A percentile compares a stretch with the other conserved stretches of the same genome.
phyloP scores from a whole-genome alignment of 441 rosid species.

The Adansonia rubrostipa region DNA sequence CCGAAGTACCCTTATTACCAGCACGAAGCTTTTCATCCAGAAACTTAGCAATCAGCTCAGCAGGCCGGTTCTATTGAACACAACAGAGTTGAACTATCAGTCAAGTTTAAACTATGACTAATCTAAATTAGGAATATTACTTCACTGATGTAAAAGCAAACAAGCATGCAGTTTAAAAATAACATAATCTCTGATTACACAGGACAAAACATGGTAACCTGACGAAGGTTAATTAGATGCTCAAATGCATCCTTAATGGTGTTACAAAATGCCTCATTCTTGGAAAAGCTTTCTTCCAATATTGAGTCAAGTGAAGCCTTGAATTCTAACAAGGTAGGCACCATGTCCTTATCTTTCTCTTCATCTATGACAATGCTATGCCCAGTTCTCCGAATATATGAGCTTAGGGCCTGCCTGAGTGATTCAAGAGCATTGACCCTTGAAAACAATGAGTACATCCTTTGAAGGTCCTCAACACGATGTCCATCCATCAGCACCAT shows the following conservation, averaged over 20 bases:
- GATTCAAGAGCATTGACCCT: constrained; percentile 90
- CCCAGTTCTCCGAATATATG: constrained; percentile 83
- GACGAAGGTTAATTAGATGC: constrained; percentile 94
- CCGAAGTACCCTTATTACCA: constrained; percentile 98
- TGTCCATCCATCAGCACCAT: constrained; percentile 91
- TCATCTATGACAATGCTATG: constrained; percentile 91
- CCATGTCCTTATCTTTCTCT: constrained; percentile 99
- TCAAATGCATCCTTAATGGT: constrained; percentile 96
- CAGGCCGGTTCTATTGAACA: constrained; percentile 82
- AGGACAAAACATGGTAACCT: constrained; percentile 51
- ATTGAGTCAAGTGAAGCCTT: constrained; percentile 85
- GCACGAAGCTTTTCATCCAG: constrained; percentile 99
- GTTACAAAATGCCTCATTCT: constrained; percentile 87
- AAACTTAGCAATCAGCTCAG: constrained; percentile 97
- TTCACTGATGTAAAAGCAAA: not conserved
- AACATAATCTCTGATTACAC: constrained; percentile 10
- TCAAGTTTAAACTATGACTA: not conserved
- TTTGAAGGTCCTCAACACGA: constrained; percentile 84
- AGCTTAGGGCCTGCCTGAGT: constrained; percentile 80
- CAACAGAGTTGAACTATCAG: constrained; percentile 29
- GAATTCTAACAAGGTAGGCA: constrained; percentile 78
- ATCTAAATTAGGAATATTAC: not conserved
- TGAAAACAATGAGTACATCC: constrained; percentile 74
- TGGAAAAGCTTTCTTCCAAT: constrained; percentile 93
- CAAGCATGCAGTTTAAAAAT: not conserved